Percentiles rank a stretch among this genome's conserved stretches.
phyloP scores from a whole-genome alignment of 2,329 filamentous ascomycete genomes.

The Zymoseptoria brevis region DNA sequence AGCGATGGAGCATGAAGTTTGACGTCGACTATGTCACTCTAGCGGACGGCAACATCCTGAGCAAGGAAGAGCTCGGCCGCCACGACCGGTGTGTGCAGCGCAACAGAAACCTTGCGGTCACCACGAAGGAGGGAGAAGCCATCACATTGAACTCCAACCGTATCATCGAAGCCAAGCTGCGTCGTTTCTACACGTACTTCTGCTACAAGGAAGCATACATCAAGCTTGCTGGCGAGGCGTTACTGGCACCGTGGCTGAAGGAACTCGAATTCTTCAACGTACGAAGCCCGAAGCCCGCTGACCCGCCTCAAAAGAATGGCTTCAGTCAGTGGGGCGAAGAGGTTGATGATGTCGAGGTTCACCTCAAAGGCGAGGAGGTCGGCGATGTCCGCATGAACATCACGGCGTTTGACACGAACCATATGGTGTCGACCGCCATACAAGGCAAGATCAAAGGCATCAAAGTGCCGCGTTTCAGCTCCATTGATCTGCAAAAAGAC shows the following conservation, averaged over 20 bases:
- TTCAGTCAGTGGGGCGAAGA: constrained; percentile 41
- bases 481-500: constrained; percentile 24
- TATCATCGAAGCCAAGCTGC: constrained; percentile 54
- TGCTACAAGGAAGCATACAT: constrained; percentile 74
- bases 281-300: constrained; percentile 44
- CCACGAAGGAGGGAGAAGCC: constrained; percentile 29
- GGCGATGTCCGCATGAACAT: constrained; percentile 50
- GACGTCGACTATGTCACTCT: constrained; percentile 38
- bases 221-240: constrained; percentile 72
- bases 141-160: constrained; percentile 36
- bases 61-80: constrained; percentile 34
- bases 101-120: constrained; percentile 33
- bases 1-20: constrained; percentile 56
- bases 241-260: constrained; percentile 64
- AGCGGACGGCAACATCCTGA: constrained; percentile 37
- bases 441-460: constrained; percentile 27
- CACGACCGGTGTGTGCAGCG: constrained; percentile 36
- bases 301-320: constrained; percentile 36
- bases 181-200: constrained; percentile 70
- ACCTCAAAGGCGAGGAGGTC: constrained; percentile 40
- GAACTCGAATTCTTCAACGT: constrained; percentile 63
- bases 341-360: constrained; percentile 43
- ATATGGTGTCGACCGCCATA: constrained; percentile 51
- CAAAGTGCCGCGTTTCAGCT: constrained; percentile 27
- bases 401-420: constrained; percentile 50